These are phyloP conservation scores for Inga leiocalycina DNA, from an alignment of 306 rosid genomes.

Conservation along the genomic window DNA sequence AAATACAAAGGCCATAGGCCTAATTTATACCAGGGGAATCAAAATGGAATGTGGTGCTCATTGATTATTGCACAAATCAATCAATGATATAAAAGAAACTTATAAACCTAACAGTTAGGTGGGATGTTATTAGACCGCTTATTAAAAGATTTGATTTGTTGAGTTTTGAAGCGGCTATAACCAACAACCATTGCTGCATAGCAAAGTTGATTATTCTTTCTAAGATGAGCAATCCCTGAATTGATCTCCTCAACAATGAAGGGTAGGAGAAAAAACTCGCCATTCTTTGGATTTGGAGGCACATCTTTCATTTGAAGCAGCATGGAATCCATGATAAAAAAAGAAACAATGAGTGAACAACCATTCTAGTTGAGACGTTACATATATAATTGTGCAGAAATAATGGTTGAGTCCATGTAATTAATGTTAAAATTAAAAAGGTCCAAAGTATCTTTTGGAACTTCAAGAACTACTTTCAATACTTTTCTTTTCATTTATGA, in stretches of 20 bases:
- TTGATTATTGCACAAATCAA: no score
- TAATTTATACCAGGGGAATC: no score
- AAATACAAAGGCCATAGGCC: no score
- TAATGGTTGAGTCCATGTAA: background rate
- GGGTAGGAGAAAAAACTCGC: conserved; percentile 34
- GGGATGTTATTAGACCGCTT: background rate
- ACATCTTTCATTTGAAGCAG: background rate
- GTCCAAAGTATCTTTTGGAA: background rate
- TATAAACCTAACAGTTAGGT: background rate
- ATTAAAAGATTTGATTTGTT: background rate
- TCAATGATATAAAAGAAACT: background rate
- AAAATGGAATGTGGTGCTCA: no score
- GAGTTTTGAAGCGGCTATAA: background rate
- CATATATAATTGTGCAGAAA: background rate
- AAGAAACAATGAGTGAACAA: background rate
- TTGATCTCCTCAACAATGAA: conserved; percentile 31
- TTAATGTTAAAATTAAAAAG: background rate
- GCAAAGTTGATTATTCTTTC: background rate
- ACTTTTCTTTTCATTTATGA: background rate
- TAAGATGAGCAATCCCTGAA: background rate
- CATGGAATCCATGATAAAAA: background rate
- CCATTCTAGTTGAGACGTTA: no score
- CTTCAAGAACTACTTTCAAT: background rate
- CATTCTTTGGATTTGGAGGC: conserved; percentile 32
- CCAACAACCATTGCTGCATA: no score